A percentile compares a stretch with the other conserved stretches of the same genome.
phyloP scores from a whole-genome alignment of 768 basidiomycete species.

The Rhodotorula babjevae region DNA sequence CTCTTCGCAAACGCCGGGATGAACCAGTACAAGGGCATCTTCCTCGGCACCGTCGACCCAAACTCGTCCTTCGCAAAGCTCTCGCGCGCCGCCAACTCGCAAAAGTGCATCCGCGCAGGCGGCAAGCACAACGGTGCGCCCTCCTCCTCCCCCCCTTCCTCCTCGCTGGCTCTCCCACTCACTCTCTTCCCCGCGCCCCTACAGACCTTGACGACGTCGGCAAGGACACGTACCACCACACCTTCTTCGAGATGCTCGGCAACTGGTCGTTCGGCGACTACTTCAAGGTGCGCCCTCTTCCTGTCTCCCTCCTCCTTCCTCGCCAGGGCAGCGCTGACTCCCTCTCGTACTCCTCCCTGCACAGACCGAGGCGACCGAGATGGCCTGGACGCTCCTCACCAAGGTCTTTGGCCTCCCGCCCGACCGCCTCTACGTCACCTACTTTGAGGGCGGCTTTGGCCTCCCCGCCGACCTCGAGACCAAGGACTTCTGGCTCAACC shows the following conservation, averaged over 20 bases:
- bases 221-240: conserved; percentile 85
- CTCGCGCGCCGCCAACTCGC: conserved; percentile 88
- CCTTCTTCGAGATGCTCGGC: conserved; percentile 90
- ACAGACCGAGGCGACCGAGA: conserved; percentile 84
- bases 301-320: not conserved
- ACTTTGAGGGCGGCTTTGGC: conserved; percentile 91
- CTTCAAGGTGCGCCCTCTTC: conserved; percentile 68
- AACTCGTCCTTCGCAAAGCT: conserved; percentile 83
- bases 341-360: conserved; percentile 20
- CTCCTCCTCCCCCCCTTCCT: no score
- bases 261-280: conserved; percentile 99
- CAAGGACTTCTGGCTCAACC: conserved; percentile 76
- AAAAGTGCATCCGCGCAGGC: conserved; percentile 97
- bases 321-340: not conserved
- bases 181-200: not conserved
- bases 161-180: not conserved
- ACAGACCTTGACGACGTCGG: conserved; percentile 97
- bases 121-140: conserved; percentile 91
- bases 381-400: conserved; percentile 93
- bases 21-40: conserved; percentile 87
- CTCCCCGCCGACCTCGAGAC: conserved; percentile 86
- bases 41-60: conserved; percentile 96
- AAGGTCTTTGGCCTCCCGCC: conserved; percentile 78
- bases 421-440: conserved; percentile 91
- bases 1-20: conserved; percentile 85